Evolutionary conservation across 2,329 filamentous ascomycete species (phyloP), one percentile per base, ranked within the genome.

Genomic region (Colletotrichum magnum): DNA sequence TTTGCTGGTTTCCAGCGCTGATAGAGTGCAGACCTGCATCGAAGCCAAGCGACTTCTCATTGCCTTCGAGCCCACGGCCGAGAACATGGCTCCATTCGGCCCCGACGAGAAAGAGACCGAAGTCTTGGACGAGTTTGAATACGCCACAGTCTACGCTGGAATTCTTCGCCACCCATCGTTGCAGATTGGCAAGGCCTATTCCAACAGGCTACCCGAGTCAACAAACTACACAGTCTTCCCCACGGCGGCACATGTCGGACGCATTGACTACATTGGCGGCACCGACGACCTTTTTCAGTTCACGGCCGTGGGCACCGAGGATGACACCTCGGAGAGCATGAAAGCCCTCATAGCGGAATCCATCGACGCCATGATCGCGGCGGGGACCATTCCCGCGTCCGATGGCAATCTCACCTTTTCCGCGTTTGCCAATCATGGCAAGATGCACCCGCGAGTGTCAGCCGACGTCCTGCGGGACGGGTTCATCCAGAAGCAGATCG

Each of bases 401-500:
- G 57, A 63, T 43, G 50, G 51, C 52, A 72, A 64, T 43, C 74
- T 81, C 3, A 72, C 77, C 15, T 80, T 82, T 52, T 73, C 78
- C 6, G 75, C 72, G 7, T 83, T 80, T 54, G 73, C 73, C 4
- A 75, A 75, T 52, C 81, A 84, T 70, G 76, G 78, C 26, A 80
- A 80, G 15, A 81, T 80, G 71, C 75, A 80, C 36, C 63, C 80
- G 48, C 75, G 73, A 13, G 78, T 82, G 0, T 72, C 77, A 0
- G 69, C 74, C 2, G 73, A 78, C 2, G 76, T 77, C 12, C 80
- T 86, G 62, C 72, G 68, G 21, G 70, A 63, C 7, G 83, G 83
- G 0, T 85, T 85, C 56, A 81, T 85, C 64, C 75, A 77, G 45
- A 71, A 79, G 48, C 74, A 84, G 57, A 79, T 82, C 71, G 79